Evolutionary conservation across 2,329 filamentous ascomycete species (phyloP), one percentile per base, ranked within the genome.

Genomic region (Cordyceps pruinosa): DNA sequence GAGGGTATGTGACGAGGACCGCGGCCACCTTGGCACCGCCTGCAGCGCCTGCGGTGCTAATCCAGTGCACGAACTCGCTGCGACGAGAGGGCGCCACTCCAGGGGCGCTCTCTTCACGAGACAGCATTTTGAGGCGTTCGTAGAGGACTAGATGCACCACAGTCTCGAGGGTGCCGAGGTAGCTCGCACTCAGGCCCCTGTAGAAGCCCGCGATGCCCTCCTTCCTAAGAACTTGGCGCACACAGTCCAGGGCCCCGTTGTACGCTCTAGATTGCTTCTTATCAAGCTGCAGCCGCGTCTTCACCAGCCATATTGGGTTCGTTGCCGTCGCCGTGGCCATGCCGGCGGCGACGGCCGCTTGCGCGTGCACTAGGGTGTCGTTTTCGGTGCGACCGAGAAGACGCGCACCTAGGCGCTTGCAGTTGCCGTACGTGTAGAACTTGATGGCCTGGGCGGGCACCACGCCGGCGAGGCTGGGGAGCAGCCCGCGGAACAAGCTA

Each of bases 301-400:
- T 97, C 68, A 97, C 85, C 61, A 97, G 82, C 92, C 92, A 97
- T 66, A 97, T 96, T 1, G 92, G 92, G 71, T 97, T 97, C 39
- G 93, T 97, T 21, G 88, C 89, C 1, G 92, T 97, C 46, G 89
- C 89, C 0, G 92, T 97, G 6, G 86, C 86, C 42, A 97, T 82
- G 2, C 92, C 92, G 1, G 92, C 91, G 15, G 81, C 78, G 1
- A 88, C 84, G 7, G 89, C 92, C 1, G 90, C 86, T 46, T 82
- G 76, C 8, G 96, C 77, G 69, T 96, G 90, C 10, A 96, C 85
- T 78, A 83, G 87, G 0, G 87, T 81, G 13, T 84, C 81, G 66
- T 90, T 82, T 63, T 85, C 69, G 50, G 86, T 83, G 63, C 83
- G 68, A 72, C 93, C 90, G 68, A 89, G 84, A 65, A 87, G 80